These are phyloP conservation scores for Talaromyces piceae DNA, from an alignment of 2,329 filamentous ascomycete genomes.

Conservation along the genomic window DNA sequence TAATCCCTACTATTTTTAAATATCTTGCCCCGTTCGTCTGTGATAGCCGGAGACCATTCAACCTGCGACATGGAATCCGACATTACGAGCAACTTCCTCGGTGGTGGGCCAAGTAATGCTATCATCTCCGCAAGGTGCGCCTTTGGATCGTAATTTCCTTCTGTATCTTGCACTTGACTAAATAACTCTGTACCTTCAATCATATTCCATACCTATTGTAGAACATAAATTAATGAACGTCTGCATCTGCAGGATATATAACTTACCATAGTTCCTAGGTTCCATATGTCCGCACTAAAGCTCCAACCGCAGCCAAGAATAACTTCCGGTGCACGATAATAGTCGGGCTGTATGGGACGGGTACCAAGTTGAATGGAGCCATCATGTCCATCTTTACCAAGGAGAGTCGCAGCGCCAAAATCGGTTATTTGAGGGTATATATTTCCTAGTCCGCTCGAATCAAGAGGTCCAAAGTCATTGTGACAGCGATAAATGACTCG, in stretches of 20 bases:
- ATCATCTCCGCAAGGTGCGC: constrained; percentile 15
- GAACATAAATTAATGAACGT: background rate
- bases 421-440: constrained; percentile 28
- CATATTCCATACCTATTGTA: constrained; percentile 12
- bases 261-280: constrained; percentile 18
- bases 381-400: constrained; percentile 24
- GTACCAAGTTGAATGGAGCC: constrained; percentile 26
- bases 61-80: constrained; percentile 33
- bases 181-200: constrained; percentile 16
- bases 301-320: constrained; percentile 21
- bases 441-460: constrained; percentile 8
- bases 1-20: constrained; percentile 13
- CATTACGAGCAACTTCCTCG: constrained; percentile 6
- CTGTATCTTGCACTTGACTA: constrained; percentile 12
- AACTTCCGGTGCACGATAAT: constrained; percentile 24
- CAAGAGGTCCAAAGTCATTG: constrained; percentile 27
- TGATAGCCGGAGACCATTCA: constrained; percentile 29
- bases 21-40: background rate
- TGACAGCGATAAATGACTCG: constrained; percentile 28
- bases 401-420: constrained; percentile 24
- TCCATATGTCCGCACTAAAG: constrained; percentile 24
- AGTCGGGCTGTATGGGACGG: constrained; percentile 17
- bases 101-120: constrained; percentile 14
- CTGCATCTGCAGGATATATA: background rate
- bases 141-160: constrained; percentile 13